phyloP scores from a whole-genome alignment of 129 eudicot species.

The Lactuca sativa region DNA sequence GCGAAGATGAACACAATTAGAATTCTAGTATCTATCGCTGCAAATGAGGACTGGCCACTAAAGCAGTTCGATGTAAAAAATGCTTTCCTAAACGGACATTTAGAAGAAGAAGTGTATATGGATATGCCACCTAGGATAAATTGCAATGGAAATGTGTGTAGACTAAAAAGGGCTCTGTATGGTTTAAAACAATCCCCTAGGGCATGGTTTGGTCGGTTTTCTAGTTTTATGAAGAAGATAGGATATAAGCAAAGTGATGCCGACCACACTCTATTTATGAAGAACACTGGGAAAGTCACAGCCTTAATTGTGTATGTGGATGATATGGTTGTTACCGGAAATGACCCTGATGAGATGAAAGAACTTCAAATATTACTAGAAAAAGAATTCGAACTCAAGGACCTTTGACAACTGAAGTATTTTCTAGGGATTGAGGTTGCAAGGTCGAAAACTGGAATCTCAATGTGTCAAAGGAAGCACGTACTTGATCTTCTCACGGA shows the following conservation, averaged over 20 bases:
- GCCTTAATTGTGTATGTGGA: no score
- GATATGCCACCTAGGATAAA: not conserved
- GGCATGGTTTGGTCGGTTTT: not conserved
- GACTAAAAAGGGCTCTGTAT: not conserved
- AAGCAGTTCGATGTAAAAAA: not conserved
- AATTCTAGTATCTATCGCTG: not conserved
- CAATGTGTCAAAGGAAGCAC: not conserved
- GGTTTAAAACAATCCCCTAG: not conserved
- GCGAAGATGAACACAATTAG: not conserved
- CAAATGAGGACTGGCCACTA: not conserved
- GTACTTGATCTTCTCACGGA: not conserved
- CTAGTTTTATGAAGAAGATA: no score
- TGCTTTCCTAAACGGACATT: not conserved
- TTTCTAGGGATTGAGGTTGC: not conserved
- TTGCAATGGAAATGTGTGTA: not conserved
- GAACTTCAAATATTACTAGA: no score
- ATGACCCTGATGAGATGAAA: no score
- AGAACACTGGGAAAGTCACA: no score
- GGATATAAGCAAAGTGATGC: no score
- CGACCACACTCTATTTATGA: no score
- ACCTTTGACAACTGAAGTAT: not conserved
- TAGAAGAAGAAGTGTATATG: not conserved
- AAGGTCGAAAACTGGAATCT: no score
- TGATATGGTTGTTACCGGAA: no score
- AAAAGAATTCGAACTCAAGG: not conserved